phyloP scores from a whole-genome alignment of 805 yeast species.

The Lachancea waltii region DNA sequence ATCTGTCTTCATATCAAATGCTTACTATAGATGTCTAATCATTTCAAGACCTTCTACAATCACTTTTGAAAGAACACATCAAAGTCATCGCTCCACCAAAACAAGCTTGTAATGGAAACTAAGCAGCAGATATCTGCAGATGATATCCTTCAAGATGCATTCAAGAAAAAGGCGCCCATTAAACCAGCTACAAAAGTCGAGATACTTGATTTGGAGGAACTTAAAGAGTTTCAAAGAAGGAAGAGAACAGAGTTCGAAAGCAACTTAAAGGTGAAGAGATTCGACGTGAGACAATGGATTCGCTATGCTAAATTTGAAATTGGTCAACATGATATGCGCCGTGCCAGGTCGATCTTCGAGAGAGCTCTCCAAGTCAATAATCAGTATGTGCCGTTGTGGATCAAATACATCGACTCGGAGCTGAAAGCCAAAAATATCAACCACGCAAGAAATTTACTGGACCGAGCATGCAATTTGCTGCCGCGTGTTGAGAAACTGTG shows the following conservation, averaged over 20 bases:
- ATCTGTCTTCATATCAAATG: too few relatives aligned
- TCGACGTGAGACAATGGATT: constrained; percentile 83
- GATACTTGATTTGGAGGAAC: constrained; percentile 72
- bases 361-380: constrained; percentile 75
- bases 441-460: constrained; percentile 82
- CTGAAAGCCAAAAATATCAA: constrained; percentile 64
- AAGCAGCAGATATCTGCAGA: constrained; percentile 58
- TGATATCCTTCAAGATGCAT: constrained; percentile 56
- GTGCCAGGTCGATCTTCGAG: constrained; percentile 86
- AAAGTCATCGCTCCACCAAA: too few relatives aligned
- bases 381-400: constrained; percentile 78
- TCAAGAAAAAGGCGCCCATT: constrained; percentile 39
- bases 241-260: constrained; percentile 80
- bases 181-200: constrained; percentile 32
- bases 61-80: too few relatives aligned
- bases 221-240: constrained; percentile 64
- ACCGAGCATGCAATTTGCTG: constrained; percentile 63
- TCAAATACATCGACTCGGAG: constrained; percentile 74
- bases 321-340: constrained; percentile 64
- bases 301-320: constrained; percentile 86
- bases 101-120: constrained; percentile 5
- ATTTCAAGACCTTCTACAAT: too few relatives aligned
- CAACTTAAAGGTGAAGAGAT: constrained; percentile 77
- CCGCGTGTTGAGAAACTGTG: constrained; percentile 84
- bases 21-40: too few relatives aligned